Evolutionary conservation across 2,329 filamentous ascomycete genomes (phyloP).

Genomic region (Fusarium annulatum): DNA sequence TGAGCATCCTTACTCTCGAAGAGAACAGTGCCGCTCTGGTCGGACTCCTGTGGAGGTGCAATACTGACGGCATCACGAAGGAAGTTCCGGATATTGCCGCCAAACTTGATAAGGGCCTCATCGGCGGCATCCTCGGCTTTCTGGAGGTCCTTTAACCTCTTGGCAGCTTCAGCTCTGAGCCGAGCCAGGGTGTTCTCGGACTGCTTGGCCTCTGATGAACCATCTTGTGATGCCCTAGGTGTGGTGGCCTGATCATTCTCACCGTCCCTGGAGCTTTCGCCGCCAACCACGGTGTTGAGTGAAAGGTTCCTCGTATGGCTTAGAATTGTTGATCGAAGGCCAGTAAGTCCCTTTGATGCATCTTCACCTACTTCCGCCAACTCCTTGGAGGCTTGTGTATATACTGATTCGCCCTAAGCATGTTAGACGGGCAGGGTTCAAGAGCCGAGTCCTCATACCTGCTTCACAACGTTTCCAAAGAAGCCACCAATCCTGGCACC

Average conservation of each 20-base stretch:
- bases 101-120: constrained; percentile 92
- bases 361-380: constrained; percentile 82
- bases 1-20: constrained; percentile 94
- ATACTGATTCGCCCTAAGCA: constrained; percentile 78
- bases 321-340: constrained; percentile 73
- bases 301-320: constrained; percentile 80
- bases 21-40: constrained; percentile 72
- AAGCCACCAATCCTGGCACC: constrained; percentile 88
- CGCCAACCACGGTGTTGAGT: constrained; percentile 59
- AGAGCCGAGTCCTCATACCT: constrained; percentile 63
- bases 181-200: constrained; percentile 77
- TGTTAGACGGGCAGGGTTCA: constrained; percentile 23
- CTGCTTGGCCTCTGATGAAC: constrained; percentile 57
- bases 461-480: constrained; percentile 91
- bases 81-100: constrained; percentile 88
- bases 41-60: constrained; percentile 73
- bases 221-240: constrained; percentile 56
- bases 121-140: constrained; percentile 95
- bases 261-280: constrained; percentile 47
- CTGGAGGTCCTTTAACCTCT: constrained; percentile 88
- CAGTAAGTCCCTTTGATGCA: constrained; percentile 82
- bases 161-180: constrained; percentile 80
- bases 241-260: constrained; percentile 60
- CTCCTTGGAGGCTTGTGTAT: constrained; percentile 89
- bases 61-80: constrained; percentile 91